Evolutionary conservation across 139 green algal species (phyloP).

Genomic region (Mesostigma viride): DNA sequence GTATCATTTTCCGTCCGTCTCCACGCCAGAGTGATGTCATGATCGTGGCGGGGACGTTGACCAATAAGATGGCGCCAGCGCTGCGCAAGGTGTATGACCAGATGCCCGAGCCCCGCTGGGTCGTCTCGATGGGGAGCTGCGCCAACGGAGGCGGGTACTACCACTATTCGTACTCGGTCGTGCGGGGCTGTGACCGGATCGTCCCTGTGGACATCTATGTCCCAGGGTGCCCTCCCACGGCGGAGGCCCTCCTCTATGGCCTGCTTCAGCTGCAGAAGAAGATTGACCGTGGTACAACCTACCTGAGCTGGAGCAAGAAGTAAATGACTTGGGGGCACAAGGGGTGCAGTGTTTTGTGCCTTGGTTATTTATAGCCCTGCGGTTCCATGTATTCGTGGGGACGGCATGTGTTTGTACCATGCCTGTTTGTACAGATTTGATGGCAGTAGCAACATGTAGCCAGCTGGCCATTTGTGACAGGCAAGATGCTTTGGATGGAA

Average conservation of each 20-base stretch:
- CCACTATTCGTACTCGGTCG: constrained; percentile 91
- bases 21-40: constrained; percentile 88
- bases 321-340: too few species aligned
- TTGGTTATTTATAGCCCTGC: too few species aligned
- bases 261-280: constrained; percentile 85
- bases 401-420: too few species aligned
- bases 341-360: too few species aligned
- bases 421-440: too few species aligned
- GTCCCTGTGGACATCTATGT: constrained; percentile 96
- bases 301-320: too few species aligned
- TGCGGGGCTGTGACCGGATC: constrained; percentile 87
- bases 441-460: too few species aligned
- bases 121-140: constrained; percentile 91
- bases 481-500: too few species aligned
- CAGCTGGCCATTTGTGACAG: too few species aligned
- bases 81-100: constrained; percentile 75
- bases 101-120: constrained; percentile 94
- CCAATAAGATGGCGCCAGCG: constrained; percentile 95
- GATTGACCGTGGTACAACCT: too few species aligned
- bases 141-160: constrained; percentile 96
- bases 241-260: constrained; percentile 88
- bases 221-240: constrained; percentile 87
- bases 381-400: too few species aligned
- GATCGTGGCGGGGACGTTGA: constrained; percentile 93
- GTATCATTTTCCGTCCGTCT: constrained; percentile 90